Conservation (phyloP, 1,284 basidiomycete genomes). For the Ceratobasidium sp. region DNA sequence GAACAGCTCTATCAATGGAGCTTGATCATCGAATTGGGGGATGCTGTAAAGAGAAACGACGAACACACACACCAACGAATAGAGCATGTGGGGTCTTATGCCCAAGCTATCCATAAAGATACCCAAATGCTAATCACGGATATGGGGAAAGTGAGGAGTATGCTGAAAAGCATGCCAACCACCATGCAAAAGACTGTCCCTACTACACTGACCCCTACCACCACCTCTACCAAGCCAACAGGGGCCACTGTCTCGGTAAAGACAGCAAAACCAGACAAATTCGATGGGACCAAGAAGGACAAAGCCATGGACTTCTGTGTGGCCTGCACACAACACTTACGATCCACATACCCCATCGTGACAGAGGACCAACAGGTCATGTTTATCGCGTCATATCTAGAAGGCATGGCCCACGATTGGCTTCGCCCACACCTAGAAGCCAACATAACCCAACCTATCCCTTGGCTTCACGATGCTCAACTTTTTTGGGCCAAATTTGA, state of each 20-base stretch:
- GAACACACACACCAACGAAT: too few relatives aligned
- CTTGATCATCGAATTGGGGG: too few relatives aligned
- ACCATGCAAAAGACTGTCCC: too few relatives aligned
- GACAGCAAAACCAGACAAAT: slow-evolving; percentile 2
- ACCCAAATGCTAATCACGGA: too few relatives aligned
- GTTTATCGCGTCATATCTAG: background rate
- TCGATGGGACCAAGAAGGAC: background rate
- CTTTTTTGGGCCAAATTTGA: slow-evolving; percentile 12
- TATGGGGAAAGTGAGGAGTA: too few relatives aligned
- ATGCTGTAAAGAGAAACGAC: too few relatives aligned
- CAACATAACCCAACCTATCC: background rate
- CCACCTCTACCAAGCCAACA: too few relatives aligned
- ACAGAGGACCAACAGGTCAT: background rate
- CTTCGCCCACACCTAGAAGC: background rate
- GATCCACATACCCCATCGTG: background rate
- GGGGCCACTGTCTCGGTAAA: background rate
- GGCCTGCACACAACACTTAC: background rate
- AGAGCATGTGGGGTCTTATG: too few relatives aligned
- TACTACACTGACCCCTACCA: too few relatives aligned
- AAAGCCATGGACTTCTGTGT: background rate
- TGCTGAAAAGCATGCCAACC: too few relatives aligned
- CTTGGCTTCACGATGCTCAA: background rate
- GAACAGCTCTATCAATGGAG: too few relatives aligned
- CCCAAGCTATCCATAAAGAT: too few relatives aligned
- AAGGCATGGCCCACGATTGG: slow-evolving; percentile 2